These are phyloP conservation scores for Cryptosporidium viatorum DNA, from an alignment of 169 alveolate species.

Conservation along the genomic window DNA sequence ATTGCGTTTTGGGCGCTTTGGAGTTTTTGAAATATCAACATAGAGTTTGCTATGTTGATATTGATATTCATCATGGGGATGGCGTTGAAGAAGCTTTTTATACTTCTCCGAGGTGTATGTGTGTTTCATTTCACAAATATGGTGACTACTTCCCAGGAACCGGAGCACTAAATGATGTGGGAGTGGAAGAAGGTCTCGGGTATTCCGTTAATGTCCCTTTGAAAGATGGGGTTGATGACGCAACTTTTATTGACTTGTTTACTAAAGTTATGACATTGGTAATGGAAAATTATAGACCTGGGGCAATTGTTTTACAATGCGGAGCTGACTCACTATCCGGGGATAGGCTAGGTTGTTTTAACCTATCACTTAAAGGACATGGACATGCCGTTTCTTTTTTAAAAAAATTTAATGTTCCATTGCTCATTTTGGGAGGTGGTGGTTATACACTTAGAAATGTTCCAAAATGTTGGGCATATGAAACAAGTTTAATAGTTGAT, in stretches of 20 bases:
- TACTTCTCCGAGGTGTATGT: constrained; percentile 87
- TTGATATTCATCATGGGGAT: constrained; percentile 96
- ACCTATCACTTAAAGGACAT: constrained; percentile 89
- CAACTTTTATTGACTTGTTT: constrained; percentile 82
- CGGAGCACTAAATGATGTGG: constrained; percentile 90
- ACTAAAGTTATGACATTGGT: constrained; percentile 86
- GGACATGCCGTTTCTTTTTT: constrained; percentile 64
- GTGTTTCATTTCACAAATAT: constrained; percentile 89
- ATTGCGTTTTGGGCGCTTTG: constrained; percentile 90
- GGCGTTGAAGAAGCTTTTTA: constrained; percentile 98
- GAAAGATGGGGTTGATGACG: constrained; percentile 90
- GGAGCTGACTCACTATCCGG: constrained; percentile 92
- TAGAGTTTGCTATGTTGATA: constrained; percentile 91
- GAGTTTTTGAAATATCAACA: constrained; percentile 87
- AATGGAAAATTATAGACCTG: constrained; percentile 88
- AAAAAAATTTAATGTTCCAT: constrained; percentile 85
- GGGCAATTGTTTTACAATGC: constrained; percentile 88
- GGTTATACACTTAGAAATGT: constrained; percentile 92
- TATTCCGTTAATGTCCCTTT: constrained; percentile 91
- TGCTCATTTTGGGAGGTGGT: constrained; percentile 90
- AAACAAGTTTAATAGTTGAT: constrained; percentile 84
- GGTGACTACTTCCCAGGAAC: constrained; percentile 93
- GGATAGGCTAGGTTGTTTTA: constrained; percentile 91
- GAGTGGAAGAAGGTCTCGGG: constrained; percentile 88
- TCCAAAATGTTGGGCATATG: constrained; percentile 91